Percentiles rank a stretch among this genome's conserved stretches.
phyloP scores from a whole-genome alignment of 257 asterid genomes.

The Rhazya stricta region DNA sequence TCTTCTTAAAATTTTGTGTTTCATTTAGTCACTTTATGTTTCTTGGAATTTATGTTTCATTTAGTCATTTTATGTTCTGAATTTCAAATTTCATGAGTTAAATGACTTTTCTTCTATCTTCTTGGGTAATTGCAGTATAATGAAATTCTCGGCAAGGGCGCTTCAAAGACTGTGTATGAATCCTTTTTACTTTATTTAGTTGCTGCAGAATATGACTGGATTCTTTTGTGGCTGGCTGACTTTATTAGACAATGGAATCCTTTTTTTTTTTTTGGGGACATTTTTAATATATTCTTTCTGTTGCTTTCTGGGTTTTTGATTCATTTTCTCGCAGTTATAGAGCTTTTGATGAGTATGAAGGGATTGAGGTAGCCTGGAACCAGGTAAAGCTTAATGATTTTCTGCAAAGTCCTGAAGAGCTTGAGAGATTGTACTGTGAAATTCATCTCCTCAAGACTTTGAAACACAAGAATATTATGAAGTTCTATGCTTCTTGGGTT shows the following conservation, averaged over 20 bases:
- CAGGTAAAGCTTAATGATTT: conserved; percentile 85
- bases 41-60: conserved; percentile 8
- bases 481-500: conserved; percentile 90
- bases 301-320: neutral
- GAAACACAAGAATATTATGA: conserved; percentile 83
- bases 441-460: conserved; percentile 84
- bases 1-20: conserved; percentile 1
- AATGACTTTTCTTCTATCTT: conserved; percentile 9
- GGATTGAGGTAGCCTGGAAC: conserved; percentile 97
- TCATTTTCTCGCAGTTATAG: conserved; percentile 51
- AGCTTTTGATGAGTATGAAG: conserved; percentile 96
- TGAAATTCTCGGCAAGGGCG: conserved; percentile 97
- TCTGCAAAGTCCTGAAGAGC: conserved; percentile 86
- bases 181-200: conserved; percentile 13
- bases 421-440: conserved; percentile 87
- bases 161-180: conserved; percentile 90
- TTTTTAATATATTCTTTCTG: neutral
- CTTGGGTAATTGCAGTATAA: conserved; percentile 54
- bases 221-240: neutral
- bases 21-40: neutral
- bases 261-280: conserved; percentile 3
- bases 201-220: conserved; percentile 14
- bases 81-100: neutral
- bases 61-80: neutral
- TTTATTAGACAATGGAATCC: conserved; percentile 11